Base-by-base conservation (phyloP, 139 green algal species). In the Closterium sp. region DNA sequence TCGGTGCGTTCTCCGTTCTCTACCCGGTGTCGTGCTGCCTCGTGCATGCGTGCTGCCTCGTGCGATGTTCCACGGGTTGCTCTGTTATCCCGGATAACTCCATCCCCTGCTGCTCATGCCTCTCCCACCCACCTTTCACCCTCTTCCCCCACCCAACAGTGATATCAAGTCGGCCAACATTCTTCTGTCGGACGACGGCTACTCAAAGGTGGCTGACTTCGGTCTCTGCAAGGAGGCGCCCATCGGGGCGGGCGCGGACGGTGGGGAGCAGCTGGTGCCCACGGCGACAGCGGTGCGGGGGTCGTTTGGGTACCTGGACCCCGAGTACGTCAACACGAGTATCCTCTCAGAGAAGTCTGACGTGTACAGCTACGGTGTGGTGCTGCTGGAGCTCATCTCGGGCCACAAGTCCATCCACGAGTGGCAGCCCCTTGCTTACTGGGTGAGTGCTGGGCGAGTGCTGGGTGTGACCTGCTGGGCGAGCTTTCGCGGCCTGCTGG, bases 371-470 rank as follows among this genome's bases (percentile, higher is more conserved):
- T 96, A 93, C 89, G 94, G 91, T 27, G 91, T 96, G 21, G 86
- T 96, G 79, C 91, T 96, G n/a, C 94, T 94, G 91, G 94, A 96
- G 91, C 89, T 96, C 62, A 89, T 96, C 4, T 97, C 97, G 7
- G 95, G 97, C 2, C 32, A 96, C 86, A 91, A 95, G 89, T 97
- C 97, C 7, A 98, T 97, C 95, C 94, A 96, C 32, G 94, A 94
- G 89, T 91, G 97, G 73, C 96, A 97, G 91, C 90, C 97, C 9
- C 96, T 98, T 9, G 89, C 89, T 4, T 92, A 89, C 70, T 92
- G 89, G 89, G 89, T 92, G 31, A 85, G 89, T 87, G 85, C 28
- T 30, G n/a, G 84, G 1, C 6, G 22, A 32, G 84, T 29, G 27
- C 24, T 86, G 73, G 22, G 73, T 27, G 73, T 27, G 73, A n/a